Percentiles rank a stretch among this genome's conserved stretches.
Conservation (phyloP, 1,284 basidiomycete species). For the Exobasidium cylindrosporum region DNA sequence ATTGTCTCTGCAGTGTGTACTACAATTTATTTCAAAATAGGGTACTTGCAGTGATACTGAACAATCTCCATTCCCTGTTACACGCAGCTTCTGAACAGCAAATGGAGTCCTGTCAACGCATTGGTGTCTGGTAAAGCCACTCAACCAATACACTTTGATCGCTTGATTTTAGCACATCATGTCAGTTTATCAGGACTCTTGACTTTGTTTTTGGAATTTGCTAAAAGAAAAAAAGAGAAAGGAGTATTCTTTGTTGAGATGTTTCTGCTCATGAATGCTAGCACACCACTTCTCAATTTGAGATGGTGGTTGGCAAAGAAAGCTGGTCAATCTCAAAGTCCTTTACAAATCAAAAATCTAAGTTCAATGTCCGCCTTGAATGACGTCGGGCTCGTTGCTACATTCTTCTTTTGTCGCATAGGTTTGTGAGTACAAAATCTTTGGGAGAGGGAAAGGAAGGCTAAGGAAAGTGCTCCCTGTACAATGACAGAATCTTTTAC, state of each 20-base stretch:
- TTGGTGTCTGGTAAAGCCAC: neutral
- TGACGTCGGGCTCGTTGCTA: neutral
- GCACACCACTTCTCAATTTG: slow-evolving; percentile 5
- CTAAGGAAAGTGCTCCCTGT: neutral
- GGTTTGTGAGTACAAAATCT: slow-evolving; percentile 4
- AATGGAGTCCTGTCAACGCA: neutral
- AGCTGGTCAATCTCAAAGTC: neutral
- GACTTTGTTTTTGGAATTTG: slow-evolving; percentile 4
- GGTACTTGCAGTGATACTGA: too few species aligned
- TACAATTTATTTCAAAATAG: too few species aligned
- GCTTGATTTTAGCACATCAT: neutral
- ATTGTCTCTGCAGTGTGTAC: neutral
- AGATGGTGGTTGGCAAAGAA: neutral
- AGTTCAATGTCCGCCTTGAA: neutral
- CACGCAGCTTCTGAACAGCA: neutral
- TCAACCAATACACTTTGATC: neutral
- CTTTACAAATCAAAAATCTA: neutral
- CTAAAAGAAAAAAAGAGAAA: neutral
- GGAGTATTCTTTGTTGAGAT: slow-evolving; percentile 9
- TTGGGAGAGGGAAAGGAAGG: too few species aligned
- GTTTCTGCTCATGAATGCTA: slow-evolving; percentile 9
- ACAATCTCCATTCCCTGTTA: too few species aligned
- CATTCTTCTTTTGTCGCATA: slow-evolving; percentile 3
- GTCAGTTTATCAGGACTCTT: neutral
- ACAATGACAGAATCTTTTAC: slow-evolving; percentile 3